Evolutionary conservation across 768 basidiomycete genomes (phyloP).

Genomic region (Rhizopogon vulgaris): DNA sequence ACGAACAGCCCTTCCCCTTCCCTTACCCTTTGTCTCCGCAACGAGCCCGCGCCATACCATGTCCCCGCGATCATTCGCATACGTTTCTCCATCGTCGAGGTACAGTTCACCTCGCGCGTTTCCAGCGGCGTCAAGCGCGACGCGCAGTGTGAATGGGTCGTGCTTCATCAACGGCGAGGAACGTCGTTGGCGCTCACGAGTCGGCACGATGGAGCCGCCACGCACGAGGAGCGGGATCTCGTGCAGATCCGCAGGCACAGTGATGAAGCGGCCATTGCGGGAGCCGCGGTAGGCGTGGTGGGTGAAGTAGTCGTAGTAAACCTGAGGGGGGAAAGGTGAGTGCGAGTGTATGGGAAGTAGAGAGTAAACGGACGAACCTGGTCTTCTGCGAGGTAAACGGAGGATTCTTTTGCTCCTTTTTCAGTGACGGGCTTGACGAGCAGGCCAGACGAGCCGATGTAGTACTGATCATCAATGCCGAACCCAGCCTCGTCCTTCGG

Average conservation of each 20-base stretch:
- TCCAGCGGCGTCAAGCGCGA: conserved; percentile 60
- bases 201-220: conserved; percentile 86
- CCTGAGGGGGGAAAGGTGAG: conserved; percentile 31
- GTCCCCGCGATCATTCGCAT: conserved; percentile 66
- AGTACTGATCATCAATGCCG: conserved; percentile 90
- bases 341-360: not conserved
- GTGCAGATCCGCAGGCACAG: conserved; percentile 72
- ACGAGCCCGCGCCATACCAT: conserved; percentile 84
- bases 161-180: conserved; percentile 82
- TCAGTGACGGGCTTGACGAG: conserved; percentile 87
- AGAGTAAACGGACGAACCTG: conserved; percentile 45
- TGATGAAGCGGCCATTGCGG: conserved; percentile 55
- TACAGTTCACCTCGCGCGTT: conserved; percentile 82
- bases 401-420: conserved; percentile 60
- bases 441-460: conserved; percentile 80
- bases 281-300: conserved; percentile 60
- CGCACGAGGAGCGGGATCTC: conserved; percentile 82
- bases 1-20: conserved; percentile 36
- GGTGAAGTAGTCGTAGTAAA: conserved; percentile 94
- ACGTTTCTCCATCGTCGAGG: conserved; percentile 90
- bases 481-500: conserved; percentile 86
- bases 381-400: conserved; percentile 83
- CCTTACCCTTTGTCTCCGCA: conserved; percentile 27
- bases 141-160: conserved; percentile 89
- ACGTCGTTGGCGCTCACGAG: conserved; percentile 81